phyloP scores from a whole-genome alignment of 805 yeast species.

The Candida bentonensis region DNA sequence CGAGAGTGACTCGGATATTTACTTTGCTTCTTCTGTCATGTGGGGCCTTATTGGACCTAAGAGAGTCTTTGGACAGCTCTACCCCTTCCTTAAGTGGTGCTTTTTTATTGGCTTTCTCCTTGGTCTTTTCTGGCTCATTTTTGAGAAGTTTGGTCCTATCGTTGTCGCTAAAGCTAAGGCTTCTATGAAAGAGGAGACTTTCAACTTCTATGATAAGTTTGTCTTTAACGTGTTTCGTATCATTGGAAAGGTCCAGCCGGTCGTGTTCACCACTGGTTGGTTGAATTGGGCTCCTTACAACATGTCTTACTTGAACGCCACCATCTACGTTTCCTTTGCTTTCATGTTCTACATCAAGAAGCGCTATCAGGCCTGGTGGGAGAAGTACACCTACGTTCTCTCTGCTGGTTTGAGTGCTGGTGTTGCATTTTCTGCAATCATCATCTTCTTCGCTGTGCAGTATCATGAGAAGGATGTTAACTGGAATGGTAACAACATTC shows the following conservation, averaged over 20 bases:
- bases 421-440: slow-evolving; percentile 40
- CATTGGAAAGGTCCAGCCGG: slow-evolving; percentile 26
- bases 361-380: slow-evolving; percentile 39
- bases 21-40: slow-evolving; percentile 35
- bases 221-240: neutral
- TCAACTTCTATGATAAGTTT: neutral
- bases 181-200: neutral
- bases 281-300: slow-evolving; percentile 19
- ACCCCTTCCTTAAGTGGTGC: slow-evolving; percentile 50
- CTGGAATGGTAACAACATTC: slow-evolving; percentile 50
- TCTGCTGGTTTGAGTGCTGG: slow-evolving; percentile 44
- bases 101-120: slow-evolving; percentile 38
- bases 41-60: slow-evolving; percentile 56
- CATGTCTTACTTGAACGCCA: slow-evolving; percentile 7
- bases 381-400: slow-evolving; percentile 30
- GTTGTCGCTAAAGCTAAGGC: neutral
- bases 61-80: slow-evolving; percentile 31
- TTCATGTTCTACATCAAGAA: slow-evolving; percentile 23
- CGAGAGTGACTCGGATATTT: slow-evolving; percentile 23
- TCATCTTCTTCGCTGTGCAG: slow-evolving; percentile 39
- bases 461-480: slow-evolving; percentile 30
- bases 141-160: slow-evolving; percentile 5
- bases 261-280: slow-evolving; percentile 30
- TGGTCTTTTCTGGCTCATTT: slow-evolving; percentile 11
- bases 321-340: slow-evolving; percentile 5